Conservation (phyloP, 2,329 filamentous ascomycete genomes). For the Monascus ruber region DNA sequence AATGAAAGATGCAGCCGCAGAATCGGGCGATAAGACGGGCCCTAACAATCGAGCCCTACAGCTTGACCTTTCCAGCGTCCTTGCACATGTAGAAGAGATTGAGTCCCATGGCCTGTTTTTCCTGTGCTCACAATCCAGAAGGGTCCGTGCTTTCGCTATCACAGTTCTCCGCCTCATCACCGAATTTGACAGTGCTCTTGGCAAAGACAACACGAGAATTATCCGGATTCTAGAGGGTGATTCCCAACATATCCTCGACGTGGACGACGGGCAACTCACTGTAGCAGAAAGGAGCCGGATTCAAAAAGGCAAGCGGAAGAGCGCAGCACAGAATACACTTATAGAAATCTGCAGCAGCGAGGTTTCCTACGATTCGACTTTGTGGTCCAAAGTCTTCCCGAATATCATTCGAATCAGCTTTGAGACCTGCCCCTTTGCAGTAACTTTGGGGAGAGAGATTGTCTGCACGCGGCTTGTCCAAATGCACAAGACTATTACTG, state of each 20-base stretch:
- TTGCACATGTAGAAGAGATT: slow-evolving; percentile 90
- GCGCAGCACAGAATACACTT: slow-evolving; percentile 70
- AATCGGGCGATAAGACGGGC: slow-evolving; percentile 50
- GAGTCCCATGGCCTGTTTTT: slow-evolving; percentile 97
- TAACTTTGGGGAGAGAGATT: slow-evolving; percentile 80
- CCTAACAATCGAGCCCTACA: slow-evolving; percentile 63
- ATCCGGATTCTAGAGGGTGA: slow-evolving; percentile 89
- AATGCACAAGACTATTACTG: slow-evolving; percentile 77
- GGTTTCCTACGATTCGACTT: slow-evolving; percentile 80
- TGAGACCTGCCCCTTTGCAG: slow-evolving; percentile 81
- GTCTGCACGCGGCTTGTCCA: slow-evolving; percentile 86
- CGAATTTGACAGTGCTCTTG: slow-evolving; percentile 83
- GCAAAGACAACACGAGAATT: slow-evolving; percentile 67
- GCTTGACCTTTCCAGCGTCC: slow-evolving; percentile 75
- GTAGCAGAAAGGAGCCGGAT: slow-evolving; percentile 86
- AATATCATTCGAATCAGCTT: slow-evolving; percentile 86
- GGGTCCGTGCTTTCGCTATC: slow-evolving; percentile 81
- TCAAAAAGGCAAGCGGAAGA: slow-evolving; percentile 78
- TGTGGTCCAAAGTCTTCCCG: slow-evolving; percentile 98
- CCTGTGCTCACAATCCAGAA: slow-evolving; percentile 84
- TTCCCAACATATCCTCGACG: slow-evolving; percentile 76
- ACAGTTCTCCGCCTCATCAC: slow-evolving; percentile 84
- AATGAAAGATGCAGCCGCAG: slow-evolving; percentile 58
- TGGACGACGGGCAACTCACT: slow-evolving; percentile 73
- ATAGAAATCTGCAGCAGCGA: slow-evolving; percentile 94